Evolutionary conservation across 495 filamentous ascomycete species (phyloP).

Genomic region (Podospora australis): DNA sequence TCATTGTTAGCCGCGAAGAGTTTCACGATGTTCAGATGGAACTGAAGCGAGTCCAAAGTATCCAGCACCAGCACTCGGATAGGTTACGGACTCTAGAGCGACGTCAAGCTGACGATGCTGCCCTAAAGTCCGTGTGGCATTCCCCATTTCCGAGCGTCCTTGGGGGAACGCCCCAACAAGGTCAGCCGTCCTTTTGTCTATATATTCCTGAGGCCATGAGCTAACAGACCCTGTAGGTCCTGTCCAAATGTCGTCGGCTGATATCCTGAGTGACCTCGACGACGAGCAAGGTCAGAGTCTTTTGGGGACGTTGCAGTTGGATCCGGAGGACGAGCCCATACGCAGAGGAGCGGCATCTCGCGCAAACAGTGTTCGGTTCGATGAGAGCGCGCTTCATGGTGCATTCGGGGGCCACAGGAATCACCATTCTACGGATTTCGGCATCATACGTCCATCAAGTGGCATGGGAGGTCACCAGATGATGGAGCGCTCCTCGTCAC

Average conservation of each 20-base stretch:
- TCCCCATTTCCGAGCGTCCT: constrained; percentile 76
- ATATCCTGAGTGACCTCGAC: constrained; percentile 61
- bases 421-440: constrained; percentile 72
- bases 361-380: constrained; percentile 97
- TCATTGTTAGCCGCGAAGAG: constrained; percentile 56
- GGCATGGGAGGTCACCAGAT: constrained; percentile 70
- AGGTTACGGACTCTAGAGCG: constrained; percentile 73
- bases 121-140: constrained; percentile 81
- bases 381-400: constrained; percentile 89
- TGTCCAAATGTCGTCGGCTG: constrained; percentile 62
- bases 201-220: no score
- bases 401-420: constrained; percentile 75
- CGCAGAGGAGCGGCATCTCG: constrained; percentile 78
- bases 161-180: constrained; percentile 74
- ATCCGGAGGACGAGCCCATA: constrained; percentile 75
- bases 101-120: constrained; percentile 71
- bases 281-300: constrained; percentile 69
- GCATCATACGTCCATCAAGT: constrained; percentile 70
- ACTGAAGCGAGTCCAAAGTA: constrained; percentile 70
- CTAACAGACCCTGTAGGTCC: no score
- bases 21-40: constrained; percentile 83
- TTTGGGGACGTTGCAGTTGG: constrained; percentile 65
- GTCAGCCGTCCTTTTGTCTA: constrained; percentile 48
- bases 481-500: constrained; percentile 83
- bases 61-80: constrained; percentile 76